Conservation (phyloP, 2,329 filamentous ascomycete species). For the Coniella vitis region DNA sequence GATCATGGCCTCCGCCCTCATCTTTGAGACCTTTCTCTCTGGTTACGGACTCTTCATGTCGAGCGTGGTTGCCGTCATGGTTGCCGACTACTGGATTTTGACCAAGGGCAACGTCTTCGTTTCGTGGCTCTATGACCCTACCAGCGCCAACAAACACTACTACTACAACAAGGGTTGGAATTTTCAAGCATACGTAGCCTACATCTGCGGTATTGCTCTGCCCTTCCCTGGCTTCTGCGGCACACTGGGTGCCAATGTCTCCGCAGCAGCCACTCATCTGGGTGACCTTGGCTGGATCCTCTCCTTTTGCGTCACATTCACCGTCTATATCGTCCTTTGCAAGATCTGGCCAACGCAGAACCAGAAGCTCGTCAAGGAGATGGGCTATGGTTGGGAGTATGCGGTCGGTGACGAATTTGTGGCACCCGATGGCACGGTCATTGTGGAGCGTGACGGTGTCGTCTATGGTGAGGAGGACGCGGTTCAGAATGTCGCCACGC, state of each 20-base stretch:
- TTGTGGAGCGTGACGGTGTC: slow-evolving; percentile 4
- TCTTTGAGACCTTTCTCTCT: slow-evolving; percentile 18
- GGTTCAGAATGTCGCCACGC: not conserved
- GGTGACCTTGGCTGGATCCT: slow-evolving; percentile 29
- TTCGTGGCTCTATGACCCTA: slow-evolving; percentile 26
- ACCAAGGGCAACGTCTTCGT: slow-evolving; percentile 30
- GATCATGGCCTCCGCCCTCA: slow-evolving; percentile 18
- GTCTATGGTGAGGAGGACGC: slow-evolving; percentile 2
- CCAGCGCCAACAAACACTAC: slow-evolving; percentile 25
- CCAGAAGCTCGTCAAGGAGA: slow-evolving; percentile 8
- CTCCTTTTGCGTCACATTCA: slow-evolving; percentile 25
- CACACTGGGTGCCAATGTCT: slow-evolving; percentile 26
- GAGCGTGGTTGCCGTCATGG: slow-evolving; percentile 17
- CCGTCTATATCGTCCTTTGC: slow-evolving; percentile 29
- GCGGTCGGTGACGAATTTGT: slow-evolving; percentile 9
- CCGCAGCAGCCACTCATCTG: slow-evolving; percentile 24
- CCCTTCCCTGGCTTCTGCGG: slow-evolving; percentile 29
- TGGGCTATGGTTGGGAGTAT: slow-evolving; percentile 8
- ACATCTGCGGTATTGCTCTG: slow-evolving; percentile 26
- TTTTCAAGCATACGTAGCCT: slow-evolving; percentile 28
- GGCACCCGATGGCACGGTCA: slow-evolving; percentile 8
- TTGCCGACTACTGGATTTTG: slow-evolving; percentile 25
- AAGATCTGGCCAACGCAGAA: slow-evolving; percentile 22
- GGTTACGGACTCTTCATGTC: slow-evolving; percentile 21
- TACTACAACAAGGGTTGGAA: slow-evolving; percentile 28